These are phyloP conservation scores for Periconia sp. DNA, from an alignment of 2,329 filamentous ascomycete genomes.

Conservation along the genomic window DNA sequence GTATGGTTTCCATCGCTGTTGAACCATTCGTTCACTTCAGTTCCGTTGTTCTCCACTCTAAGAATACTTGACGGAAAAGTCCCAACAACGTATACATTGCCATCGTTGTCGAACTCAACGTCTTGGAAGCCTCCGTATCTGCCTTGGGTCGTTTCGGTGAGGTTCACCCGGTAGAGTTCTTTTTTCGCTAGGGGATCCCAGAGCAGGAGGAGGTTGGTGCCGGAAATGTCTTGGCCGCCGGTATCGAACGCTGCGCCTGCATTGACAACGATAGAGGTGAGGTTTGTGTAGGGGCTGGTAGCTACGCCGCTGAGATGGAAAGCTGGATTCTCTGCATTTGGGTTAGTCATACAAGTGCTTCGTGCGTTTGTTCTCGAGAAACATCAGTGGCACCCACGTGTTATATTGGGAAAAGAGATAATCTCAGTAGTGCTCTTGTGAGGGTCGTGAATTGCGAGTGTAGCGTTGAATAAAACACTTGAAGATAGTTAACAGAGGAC, in stretches of 20 bases:
- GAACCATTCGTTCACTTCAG: slow-evolving; percentile 1
- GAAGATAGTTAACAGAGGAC: neutral
- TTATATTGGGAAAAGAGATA: slow-evolving; percentile 9
- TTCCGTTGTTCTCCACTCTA: neutral
- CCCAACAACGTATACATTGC: slow-evolving; percentile 14
- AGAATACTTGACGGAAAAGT: slow-evolving; percentile 11
- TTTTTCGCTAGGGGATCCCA: slow-evolving; percentile 4
- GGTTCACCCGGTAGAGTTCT: slow-evolving; percentile 6
- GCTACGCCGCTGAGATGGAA: slow-evolving; percentile 14
- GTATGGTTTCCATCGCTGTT: neutral
- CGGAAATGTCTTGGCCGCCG: slow-evolving; percentile 10
- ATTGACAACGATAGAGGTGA: slow-evolving; percentile 11
- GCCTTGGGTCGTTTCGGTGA: slow-evolving; percentile 9
- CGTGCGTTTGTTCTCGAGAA: neutral
- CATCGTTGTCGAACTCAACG: slow-evolving; percentile 9
- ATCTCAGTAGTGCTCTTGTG: slow-evolving; percentile 5
- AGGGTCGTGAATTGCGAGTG: slow-evolving; percentile 11
- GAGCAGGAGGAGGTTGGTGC: slow-evolving; percentile 11
- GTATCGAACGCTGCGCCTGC: slow-evolving; percentile 10
- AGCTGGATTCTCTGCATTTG: slow-evolving; percentile 3
- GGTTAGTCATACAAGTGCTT: neutral
- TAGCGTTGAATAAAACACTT: slow-evolving; percentile 11
- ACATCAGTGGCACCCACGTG: neutral
- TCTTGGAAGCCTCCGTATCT: slow-evolving; percentile 15
- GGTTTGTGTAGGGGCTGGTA: slow-evolving; percentile 4